A percentile compares a stretch with the other conserved stretches of the same genome.
Evolutionary conservation across 2,329 filamentous ascomycete species (phyloP).

Genomic region (Epichloe sibirici): DNA sequence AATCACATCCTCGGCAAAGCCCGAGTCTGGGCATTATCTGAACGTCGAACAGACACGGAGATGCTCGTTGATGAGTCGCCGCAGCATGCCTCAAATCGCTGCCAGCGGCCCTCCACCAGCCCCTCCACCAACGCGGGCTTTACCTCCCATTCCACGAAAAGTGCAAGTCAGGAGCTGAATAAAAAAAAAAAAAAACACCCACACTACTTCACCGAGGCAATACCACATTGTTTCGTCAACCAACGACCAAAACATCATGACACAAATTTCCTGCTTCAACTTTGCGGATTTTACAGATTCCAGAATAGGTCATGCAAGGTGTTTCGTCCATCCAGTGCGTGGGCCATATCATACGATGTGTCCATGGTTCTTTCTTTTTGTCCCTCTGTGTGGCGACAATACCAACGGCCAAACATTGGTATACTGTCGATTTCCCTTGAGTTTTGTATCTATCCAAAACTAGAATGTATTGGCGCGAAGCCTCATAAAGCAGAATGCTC

Average conservation of each 20-base stretch:
- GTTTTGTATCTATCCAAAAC: neutral
- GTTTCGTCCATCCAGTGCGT: neutral
- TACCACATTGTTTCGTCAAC: too few relatives aligned
- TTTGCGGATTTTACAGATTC: too few relatives aligned
- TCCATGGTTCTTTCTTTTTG: neutral
- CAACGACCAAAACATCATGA: too few relatives aligned
- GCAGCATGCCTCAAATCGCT: slow-evolving; percentile 39
- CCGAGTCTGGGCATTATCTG: slow-evolving; percentile 4
- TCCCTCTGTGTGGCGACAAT: neutral
- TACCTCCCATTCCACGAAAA: slow-evolving; percentile 38
- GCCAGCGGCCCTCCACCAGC: slow-evolving; percentile 38
- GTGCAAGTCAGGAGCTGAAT: neutral
- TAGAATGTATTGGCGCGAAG: neutral
- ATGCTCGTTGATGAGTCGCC: slow-evolving; percentile 22
- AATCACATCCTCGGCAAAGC: slow-evolving; percentile 5
- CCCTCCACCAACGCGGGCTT: slow-evolving; percentile 41
- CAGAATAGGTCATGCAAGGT: neutral
- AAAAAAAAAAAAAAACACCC: neutral
- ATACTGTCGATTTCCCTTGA: neutral
- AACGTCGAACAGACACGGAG: slow-evolving; percentile 11
- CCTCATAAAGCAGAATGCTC: neutral
- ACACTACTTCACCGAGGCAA: too few relatives aligned
- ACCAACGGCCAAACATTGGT: too few relatives aligned
- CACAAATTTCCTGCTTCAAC: too few relatives aligned
- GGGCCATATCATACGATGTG: neutral